Conservation (phyloP, 2,329 filamentous ascomycete genomes). For the Cladosporium sphaerospermum region DNA sequence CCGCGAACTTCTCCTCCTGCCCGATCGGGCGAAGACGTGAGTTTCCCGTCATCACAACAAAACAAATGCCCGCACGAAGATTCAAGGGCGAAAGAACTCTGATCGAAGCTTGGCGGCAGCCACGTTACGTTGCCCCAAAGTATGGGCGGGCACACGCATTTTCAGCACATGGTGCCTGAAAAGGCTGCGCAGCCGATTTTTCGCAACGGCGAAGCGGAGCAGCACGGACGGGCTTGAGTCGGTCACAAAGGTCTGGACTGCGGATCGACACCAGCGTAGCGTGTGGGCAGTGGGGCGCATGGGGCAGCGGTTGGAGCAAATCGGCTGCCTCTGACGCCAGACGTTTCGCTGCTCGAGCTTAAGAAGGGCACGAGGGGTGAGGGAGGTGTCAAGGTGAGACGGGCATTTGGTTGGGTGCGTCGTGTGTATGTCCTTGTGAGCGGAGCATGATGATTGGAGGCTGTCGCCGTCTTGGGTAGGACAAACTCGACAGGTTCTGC, state of each 20-base stretch:
- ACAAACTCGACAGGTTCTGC: no score
- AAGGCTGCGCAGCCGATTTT: no score
- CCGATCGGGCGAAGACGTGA: conserved; percentile 1
- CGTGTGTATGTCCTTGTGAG: no score
- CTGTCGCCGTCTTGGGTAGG: no score
- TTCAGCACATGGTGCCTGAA: no score
- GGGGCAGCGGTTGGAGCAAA: conserved; percentile 1
- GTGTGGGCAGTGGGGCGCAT: not conserved
- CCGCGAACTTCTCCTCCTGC: not conserved
- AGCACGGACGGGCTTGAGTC: conserved; percentile 2
- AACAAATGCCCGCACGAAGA: no score
- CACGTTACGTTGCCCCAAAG: not conserved
- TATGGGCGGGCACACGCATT: no score
- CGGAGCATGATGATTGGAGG: no score
- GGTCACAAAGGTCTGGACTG: conserved; percentile 3
- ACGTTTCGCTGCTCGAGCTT: conserved; percentile 1
- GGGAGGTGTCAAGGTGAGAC: no score
- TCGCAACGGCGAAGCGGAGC: not conserved
- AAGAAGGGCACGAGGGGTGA: no score
- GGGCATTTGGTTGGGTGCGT: no score
- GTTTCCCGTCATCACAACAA: conserved; percentile 8
- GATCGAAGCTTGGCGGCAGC: not conserved
- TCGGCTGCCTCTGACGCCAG: conserved; percentile 7
- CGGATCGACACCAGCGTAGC: not conserved
- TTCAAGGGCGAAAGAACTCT: no score